Base-by-base conservation (phyloP, 2,329 filamentous ascomycete species). In the Diaporthe citriasiana region DNA sequence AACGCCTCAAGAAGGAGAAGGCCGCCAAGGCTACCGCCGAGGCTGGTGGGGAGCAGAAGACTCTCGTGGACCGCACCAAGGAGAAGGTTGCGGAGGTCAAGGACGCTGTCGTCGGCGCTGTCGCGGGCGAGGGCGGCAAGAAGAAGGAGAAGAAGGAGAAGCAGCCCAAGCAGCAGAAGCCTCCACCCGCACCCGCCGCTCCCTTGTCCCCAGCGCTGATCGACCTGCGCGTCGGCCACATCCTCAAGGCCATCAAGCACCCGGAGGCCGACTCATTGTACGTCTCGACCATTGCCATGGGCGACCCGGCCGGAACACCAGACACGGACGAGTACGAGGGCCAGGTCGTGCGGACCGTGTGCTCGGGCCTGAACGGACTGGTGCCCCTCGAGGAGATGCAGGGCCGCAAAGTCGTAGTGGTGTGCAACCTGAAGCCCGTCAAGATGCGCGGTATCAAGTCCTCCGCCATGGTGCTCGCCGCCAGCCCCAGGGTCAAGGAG, bases 361-460 rank as follows among this genome's bases (percentile, higher is more conserved):
- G 97, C 90, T 98, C 97, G 1, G 97, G 97, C 38, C 90, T 99
- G 77, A 98, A 98, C 84, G 97, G 97, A 10, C 90, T 98, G 40
- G 87, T 99, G 1, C 97, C 97, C 0, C 89, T 99, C 60, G 95
- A 94, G 83, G 95, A 98, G 84, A 98, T 99, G 97, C 97, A 99
- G 84, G 92, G 92, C 81, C 94, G 97, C 83, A 97, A 97, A 86
- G 94, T 99, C 75, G 90, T 99, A 42, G 94, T 97, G 1, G 96
- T 99, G 30, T 97, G 95, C 89, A 99, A 99, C 85, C 90, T 99
- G 78, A 99, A 99, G 89, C 97, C 97, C 68, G 97, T 98, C 83
- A 99, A 97, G 84, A 99, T 99, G 97, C 94, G 97, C 77, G 97
- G 97, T 78, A 89, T 91, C 86, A 91, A 91, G 86, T 91, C 89